Percentiles rank a stretch among this genome's conserved stretches.
phyloP scores from a whole-genome alignment of 371 early-diverging fungal species.

The Chytridium lagenaria region DNA sequence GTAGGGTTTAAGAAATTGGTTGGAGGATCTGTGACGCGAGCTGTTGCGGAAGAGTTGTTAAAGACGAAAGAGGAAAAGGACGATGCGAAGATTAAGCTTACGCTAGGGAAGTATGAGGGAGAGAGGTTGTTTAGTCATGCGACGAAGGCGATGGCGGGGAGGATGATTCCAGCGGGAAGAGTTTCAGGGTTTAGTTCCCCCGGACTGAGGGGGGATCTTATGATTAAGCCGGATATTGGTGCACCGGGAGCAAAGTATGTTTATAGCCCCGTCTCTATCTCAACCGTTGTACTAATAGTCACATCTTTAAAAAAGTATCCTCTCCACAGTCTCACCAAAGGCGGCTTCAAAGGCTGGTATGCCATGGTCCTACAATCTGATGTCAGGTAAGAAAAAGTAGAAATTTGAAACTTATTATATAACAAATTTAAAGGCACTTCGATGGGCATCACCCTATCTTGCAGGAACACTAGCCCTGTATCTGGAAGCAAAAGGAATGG shows the following conservation, averaged over 20 bases:
- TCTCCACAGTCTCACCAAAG: slow-evolving; percentile 38
- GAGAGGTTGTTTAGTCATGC: neutral
- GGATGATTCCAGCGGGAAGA: slow-evolving; percentile 38
- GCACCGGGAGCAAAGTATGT: slow-evolving; percentile 31
- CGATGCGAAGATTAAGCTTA: neutral
- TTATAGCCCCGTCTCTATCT: too few relatives aligned
- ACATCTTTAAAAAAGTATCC: slow-evolving; percentile 19
- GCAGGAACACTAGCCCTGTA: slow-evolving; percentile 34
- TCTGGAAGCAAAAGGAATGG: neutral
- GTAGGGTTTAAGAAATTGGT: neutral
- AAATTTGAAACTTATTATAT: too few relatives aligned
- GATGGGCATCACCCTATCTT: slow-evolving; percentile 54
- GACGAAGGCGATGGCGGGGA: neutral
- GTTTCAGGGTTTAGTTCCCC: slow-evolving; percentile 53
- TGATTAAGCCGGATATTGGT: slow-evolving; percentile 41
- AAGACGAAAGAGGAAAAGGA: neutral
- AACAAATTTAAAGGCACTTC: slow-evolving; percentile 49
- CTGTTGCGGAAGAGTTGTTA: neutral
- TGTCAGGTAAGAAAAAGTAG: slow-evolving; percentile 25
- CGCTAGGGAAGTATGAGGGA: neutral
- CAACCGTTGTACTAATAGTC: too few relatives aligned
- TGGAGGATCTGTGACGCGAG: neutral
- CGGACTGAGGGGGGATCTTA: slow-evolving; percentile 27
- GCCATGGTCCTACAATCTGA: neutral
- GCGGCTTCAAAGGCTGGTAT: slow-evolving; percentile 41